phyloP scores from a whole-genome alignment of 768 basidiomycete species.

The Phylloporus sp. region DNA sequence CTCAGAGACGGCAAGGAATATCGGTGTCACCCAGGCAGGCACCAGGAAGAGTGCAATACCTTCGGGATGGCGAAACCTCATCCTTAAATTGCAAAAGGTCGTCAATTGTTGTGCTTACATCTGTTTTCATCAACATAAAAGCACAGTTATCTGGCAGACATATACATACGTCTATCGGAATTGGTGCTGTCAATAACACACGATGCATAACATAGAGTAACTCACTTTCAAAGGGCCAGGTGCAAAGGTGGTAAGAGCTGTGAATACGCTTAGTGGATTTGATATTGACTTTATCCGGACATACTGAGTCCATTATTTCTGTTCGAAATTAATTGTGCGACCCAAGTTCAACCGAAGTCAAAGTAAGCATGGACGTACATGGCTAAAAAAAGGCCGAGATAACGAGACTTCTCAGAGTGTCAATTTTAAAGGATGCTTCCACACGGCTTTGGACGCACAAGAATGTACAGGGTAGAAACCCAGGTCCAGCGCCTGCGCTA shows the following conservation, averaged over 20 bases:
- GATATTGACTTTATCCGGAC: background rate
- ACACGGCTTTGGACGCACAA: background rate
- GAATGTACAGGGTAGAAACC: constrained; percentile 1
- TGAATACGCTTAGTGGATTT: background rate
- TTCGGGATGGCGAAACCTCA: background rate
- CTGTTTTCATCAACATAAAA: background rate
- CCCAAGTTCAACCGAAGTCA: background rate
- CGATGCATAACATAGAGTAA: background rate
- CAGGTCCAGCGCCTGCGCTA: constrained; percentile 1
- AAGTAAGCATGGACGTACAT: background rate
- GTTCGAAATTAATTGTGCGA: background rate
- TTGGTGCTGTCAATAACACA: background rate
- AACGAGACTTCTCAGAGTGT: background rate
- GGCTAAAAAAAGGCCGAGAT: background rate
- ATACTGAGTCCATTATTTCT: background rate
- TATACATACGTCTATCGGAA: background rate
- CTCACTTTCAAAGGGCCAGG: background rate
- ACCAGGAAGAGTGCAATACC: background rate
- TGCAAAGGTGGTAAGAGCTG: background rate
- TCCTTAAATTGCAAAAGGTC: background rate
- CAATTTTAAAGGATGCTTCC: background rate
- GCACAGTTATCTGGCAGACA: background rate
- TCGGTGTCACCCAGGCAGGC: background rate
- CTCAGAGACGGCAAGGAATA: constrained; percentile 3
- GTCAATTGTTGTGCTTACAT: background rate